phyloP scores from a whole-genome alignment of 768 basidiomycete genomes.

The Lyophyllum decastes region DNA sequence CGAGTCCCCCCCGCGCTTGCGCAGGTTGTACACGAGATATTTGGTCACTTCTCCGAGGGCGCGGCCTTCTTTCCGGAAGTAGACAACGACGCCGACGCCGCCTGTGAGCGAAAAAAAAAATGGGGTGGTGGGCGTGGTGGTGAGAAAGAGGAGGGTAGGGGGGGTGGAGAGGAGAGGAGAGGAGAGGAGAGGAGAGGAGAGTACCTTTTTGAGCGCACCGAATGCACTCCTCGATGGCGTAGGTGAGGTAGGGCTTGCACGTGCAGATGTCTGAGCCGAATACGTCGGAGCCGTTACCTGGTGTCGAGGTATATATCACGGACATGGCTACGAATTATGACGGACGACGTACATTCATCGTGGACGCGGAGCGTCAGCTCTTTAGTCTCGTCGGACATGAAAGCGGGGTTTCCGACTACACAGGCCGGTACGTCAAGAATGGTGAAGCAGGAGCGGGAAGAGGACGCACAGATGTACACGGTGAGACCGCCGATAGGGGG shows the following conservation, averaged over 20 bases:
- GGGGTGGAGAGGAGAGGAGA: neutral
- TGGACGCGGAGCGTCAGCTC: slow-evolving; percentile 88
- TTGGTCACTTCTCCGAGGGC: slow-evolving; percentile 94
- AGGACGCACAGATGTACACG: slow-evolving; percentile 80
- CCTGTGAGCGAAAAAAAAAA: too few relatives aligned
- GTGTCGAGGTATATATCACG: neutral
- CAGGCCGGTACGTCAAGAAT: neutral
- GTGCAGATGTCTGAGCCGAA: slow-evolving; percentile 94
- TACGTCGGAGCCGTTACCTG: slow-evolving; percentile 92
- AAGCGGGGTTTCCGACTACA: slow-evolving; percentile 81
- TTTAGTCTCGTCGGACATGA: slow-evolving; percentile 71
- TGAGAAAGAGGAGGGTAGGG: neutral
- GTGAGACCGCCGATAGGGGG: slow-evolving; percentile 93
- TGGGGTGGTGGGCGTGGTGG: neutral
- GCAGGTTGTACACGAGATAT: slow-evolving; percentile 95
- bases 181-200: neutral
- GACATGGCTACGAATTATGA: neutral
- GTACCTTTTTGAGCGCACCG: slow-evolving; percentile 58
- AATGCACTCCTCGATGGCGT: slow-evolving; percentile 93
- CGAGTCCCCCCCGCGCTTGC: slow-evolving; percentile 91
- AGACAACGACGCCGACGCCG: slow-evolving; percentile 91
- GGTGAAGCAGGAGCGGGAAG: neutral
- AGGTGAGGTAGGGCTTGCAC: slow-evolving; percentile 90
- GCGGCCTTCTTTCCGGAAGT: slow-evolving; percentile 93
- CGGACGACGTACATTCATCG: slow-evolving; percentile 72